A percentile compares a stretch with the other conserved stretches of the same genome.
These are phyloP conservation scores for Psidium guajava DNA, from an alignment of 345 rosid genomes.

Conservation along the genomic window DNA sequence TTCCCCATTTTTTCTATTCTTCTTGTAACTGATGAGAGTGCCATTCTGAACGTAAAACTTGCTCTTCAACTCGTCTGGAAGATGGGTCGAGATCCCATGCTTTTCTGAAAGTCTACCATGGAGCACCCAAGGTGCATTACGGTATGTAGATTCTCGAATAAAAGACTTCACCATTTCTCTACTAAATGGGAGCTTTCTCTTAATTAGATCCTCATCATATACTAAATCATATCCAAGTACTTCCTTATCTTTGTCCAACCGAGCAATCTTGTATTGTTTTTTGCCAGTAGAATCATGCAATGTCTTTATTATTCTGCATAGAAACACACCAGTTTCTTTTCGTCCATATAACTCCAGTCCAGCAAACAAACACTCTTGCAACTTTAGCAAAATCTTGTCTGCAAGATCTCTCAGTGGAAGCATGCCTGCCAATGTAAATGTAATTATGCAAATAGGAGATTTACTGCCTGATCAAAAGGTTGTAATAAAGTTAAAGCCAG, in stretches of 20 bases:
- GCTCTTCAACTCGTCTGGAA: conserved; percentile 50
- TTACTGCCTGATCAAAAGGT: background rate
- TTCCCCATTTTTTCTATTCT: conserved; percentile 36
- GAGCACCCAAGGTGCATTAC: conserved; percentile 80
- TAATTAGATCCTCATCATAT: conserved; percentile 44
- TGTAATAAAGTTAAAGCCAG: background rate
- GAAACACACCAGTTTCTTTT: conserved; percentile 36
- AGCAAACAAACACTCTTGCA: conserved; percentile 40
- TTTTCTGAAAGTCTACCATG: conserved; percentile 52
- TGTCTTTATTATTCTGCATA: conserved; percentile 56
- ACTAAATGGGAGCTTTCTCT: conserved; percentile 70
- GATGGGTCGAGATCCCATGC: conserved; percentile 55
- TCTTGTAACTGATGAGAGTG: conserved; percentile 32
- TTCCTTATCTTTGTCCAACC: conserved; percentile 57
- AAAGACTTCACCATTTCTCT: conserved; percentile 76
- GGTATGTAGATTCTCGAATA: conserved; percentile 84
- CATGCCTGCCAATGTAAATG: conserved; percentile 44
- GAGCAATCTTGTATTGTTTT: conserved; percentile 49
- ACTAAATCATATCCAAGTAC: conserved; percentile 33
- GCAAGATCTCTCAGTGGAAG: conserved; percentile 86
- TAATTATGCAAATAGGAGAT: background rate
- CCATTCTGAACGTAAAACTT: conserved; percentile 55
- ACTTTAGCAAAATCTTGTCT: conserved; percentile 43
- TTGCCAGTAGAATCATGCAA: conserved; percentile 24
- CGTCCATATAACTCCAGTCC: conserved; percentile 66